Percentiles rank a stretch among this genome's conserved stretches.
Conservation (phyloP, 2,329 filamentous ascomycete species). For the Penicillium brevicompactum region DNA sequence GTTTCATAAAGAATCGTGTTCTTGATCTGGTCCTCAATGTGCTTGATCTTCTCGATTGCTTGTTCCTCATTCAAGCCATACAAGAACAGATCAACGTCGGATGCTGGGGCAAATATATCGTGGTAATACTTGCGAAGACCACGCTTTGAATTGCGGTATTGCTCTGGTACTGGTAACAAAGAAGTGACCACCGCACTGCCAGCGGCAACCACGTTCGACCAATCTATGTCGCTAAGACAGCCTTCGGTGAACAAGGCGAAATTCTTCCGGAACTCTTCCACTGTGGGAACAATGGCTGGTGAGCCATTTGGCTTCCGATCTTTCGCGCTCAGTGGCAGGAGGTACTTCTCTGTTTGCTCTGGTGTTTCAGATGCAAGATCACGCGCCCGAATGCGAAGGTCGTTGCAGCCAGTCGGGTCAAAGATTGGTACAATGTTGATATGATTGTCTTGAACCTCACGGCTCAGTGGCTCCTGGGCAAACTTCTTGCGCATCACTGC, state of each 20-base stretch:
- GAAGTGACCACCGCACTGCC: slow-evolving; percentile 81
- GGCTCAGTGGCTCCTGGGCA: slow-evolving; percentile 41
- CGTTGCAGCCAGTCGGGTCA: slow-evolving; percentile 20
- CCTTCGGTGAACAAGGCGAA: slow-evolving; percentile 82
- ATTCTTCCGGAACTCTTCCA: slow-evolving; percentile 75
- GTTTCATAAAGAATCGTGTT: slow-evolving; percentile 81
- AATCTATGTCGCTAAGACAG: slow-evolving; percentile 73
- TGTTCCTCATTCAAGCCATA: slow-evolving; percentile 77
- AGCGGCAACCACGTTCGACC: slow-evolving; percentile 79
- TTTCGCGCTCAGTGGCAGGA: slow-evolving; percentile 41
- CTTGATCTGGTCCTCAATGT: slow-evolving; percentile 74
- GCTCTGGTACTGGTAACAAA: slow-evolving; percentile 68
- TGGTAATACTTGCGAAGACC: slow-evolving; percentile 73
- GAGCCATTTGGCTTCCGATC: slow-evolving; percentile 65
- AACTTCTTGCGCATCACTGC: slow-evolving; percentile 39
- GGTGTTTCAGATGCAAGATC: slow-evolving; percentile 33
- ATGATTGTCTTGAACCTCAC: slow-evolving; percentile 30
- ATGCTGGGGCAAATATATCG: slow-evolving; percentile 76
- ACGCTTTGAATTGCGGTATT: slow-evolving; percentile 64
- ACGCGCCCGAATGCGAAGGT: slow-evolving; percentile 35
- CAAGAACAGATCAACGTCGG: slow-evolving; percentile 84
- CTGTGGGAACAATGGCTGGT: slow-evolving; percentile 66
- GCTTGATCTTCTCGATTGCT: slow-evolving; percentile 79
- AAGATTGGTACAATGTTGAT: slow-evolving; percentile 42
- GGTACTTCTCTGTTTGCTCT: slow-evolving; percentile 35